Conservation (phyloP, 2,329 filamentous ascomycete genomes). For the Fusarium domesticum region DNA sequence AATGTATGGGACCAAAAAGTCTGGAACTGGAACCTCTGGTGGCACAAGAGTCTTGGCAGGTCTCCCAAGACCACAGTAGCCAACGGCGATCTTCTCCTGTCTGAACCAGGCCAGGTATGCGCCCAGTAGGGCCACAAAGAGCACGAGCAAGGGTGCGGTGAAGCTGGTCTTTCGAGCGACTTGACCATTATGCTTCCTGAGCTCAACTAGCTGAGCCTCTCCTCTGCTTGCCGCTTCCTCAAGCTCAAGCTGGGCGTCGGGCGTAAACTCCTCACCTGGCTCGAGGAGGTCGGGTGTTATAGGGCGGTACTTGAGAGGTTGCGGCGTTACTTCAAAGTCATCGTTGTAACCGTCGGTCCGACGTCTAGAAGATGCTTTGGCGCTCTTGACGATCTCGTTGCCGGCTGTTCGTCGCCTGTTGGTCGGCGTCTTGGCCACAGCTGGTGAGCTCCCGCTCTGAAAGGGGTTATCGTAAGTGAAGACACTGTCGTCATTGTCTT, state of each 20-base stretch:
- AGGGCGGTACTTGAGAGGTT: constrained; percentile 24
- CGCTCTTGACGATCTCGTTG: constrained; percentile 41
- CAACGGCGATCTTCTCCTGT: constrained; percentile 93
- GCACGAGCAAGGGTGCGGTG: constrained; percentile 65
- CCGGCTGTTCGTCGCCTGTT: constrained; percentile 50
- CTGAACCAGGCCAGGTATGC: constrained; percentile 81
- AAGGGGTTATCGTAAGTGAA: constrained; percentile 94
- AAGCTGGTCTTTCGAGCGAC: constrained; percentile 45
- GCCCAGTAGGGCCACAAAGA: constrained; percentile 66
- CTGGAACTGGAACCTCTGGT: constrained; percentile 57
- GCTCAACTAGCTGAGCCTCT: constrained; percentile 41
- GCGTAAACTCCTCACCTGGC: constrained; percentile 87
- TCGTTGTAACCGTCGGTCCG: constrained; percentile 38
- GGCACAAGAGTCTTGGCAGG: constrained; percentile 52
- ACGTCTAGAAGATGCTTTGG: constrained; percentile 42
- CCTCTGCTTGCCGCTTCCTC: constrained; percentile 62
- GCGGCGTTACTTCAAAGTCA: constrained; percentile 37
- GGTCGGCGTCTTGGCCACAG: constrained; percentile 46
- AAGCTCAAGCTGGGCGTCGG: constrained; percentile 81
- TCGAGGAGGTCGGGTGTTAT: constrained; percentile 49
- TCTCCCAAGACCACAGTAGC: constrained; percentile 85
- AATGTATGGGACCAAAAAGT: constrained; percentile 66
- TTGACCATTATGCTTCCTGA: constrained; percentile 40
- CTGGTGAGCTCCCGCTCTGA: constrained; percentile 73
- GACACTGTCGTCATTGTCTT: constrained; percentile 54